Base-by-base conservation (phyloP, 140 eudicot species). In the Anethum foeniculum region DNA sequence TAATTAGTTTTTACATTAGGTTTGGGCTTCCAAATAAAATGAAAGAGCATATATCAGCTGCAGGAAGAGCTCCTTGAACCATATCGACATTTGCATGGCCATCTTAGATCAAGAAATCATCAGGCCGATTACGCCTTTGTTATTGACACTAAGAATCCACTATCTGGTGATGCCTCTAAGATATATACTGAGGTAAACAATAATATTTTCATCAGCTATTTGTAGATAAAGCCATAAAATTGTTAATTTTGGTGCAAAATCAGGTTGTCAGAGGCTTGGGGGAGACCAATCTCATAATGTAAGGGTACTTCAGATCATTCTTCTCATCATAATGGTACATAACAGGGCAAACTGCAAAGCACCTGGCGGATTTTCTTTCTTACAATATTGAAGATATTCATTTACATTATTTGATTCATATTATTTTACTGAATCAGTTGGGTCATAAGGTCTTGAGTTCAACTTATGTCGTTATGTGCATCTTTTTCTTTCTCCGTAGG, bases 1-100 rank as follows among this genome's bases (percentile, higher is more conserved):
- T 5, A 68, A 4, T 30, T 15, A 7, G 2, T 48, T 51, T 23
- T 7, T 7, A 4, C 52, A 71, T 74, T 74, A 94, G 99, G 97
- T 95, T 64, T 95, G 99, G 99, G 99, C 97, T 79, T 95, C 99
- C 81, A 92, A 95, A 68, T 95, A 97, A 97, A 95, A 90, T 79
- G 97, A 95, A 84, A 85, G 97, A 85, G 97, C 92, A 46, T 90
- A 90, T 83, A 88, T 88, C 88, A 93, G 93, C 85, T 81, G 89
- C 47, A 88, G 86, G 73, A 91, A 87, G 73, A 86, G 83, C 54
- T 83, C 85, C 58, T 82, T 83, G 67, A 86, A 89, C 78, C 93
- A 87, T 80, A 90, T 88, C 73, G 83, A 74, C 82, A 87, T 84
- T 80, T 81, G 93, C 86, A 89, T 90, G 89, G 97, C 97, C 80